phyloP scores from a whole-genome alignment of 179 eudicot genomes.

The Spergularia azorica region DNA sequence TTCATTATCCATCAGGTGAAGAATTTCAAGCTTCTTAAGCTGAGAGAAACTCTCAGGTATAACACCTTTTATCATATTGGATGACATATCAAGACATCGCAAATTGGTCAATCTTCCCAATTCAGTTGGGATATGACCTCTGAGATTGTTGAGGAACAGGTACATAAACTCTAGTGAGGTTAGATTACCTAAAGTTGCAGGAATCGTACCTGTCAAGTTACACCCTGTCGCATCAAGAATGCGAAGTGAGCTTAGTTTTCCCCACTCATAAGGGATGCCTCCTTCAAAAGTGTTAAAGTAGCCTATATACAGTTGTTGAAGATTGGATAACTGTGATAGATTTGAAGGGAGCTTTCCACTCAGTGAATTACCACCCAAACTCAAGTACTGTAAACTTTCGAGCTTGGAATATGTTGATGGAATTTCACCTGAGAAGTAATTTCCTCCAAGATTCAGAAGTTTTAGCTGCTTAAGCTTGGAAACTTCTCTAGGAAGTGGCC shows the following conservation, averaged over 20 bases:
- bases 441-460: slow-evolving; percentile 59
- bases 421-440: slow-evolving; percentile 58
- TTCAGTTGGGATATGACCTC: slow-evolving; percentile 57
- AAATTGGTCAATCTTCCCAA: slow-evolving; percentile 44
- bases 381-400: slow-evolving; percentile 34
- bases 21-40: slow-evolving; percentile 39
- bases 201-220: slow-evolving; percentile 57
- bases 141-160: slow-evolving; percentile 42
- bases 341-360: slow-evolving; percentile 58
- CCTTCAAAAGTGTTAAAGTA: slow-evolving; percentile 52
- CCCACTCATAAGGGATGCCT: slow-evolving; percentile 67
- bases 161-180: slow-evolving; percentile 37
- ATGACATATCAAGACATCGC: slow-evolving; percentile 42
- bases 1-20: slow-evolving; percentile 44
- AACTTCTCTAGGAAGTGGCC: slow-evolving; percentile 44
- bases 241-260: slow-evolving; percentile 37
- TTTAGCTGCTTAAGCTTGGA: slow-evolving; percentile 26
- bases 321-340: slow-evolving; percentile 41
- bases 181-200: slow-evolving; percentile 50
- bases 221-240: slow-evolving; percentile 41
- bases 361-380: slow-evolving; percentile 51
- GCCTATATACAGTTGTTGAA: slow-evolving; percentile 45
- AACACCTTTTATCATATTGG: slow-evolving; percentile 43
- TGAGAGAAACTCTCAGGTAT: slow-evolving; percentile 44
- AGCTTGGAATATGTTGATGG: slow-evolving; percentile 52